A percentile compares a stretch with the other conserved stretches of the same genome.
Conservation (phyloP, 139 green algal species). For the Gonium pectorale region DNA sequence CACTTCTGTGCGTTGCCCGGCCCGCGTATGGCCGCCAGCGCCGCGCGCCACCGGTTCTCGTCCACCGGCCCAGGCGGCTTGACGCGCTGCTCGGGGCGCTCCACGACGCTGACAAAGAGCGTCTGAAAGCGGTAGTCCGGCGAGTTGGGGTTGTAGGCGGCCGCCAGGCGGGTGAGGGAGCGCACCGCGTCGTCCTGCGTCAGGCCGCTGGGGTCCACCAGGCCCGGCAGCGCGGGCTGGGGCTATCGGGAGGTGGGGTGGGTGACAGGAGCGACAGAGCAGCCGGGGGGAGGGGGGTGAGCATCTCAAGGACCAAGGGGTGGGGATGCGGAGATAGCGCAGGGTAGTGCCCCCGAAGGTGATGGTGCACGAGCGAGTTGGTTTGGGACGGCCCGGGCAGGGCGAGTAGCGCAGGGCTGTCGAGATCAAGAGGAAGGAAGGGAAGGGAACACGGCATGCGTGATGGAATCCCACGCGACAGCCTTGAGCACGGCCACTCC, state of each 20-base stretch:
- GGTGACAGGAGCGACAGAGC: not conserved
- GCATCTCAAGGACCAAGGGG: too few relatives aligned
- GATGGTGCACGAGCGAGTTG: too few relatives aligned
- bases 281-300: too few relatives aligned
- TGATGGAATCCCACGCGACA: too few relatives aligned
- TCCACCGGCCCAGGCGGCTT: constrained; percentile 72
- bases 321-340: too few relatives aligned
- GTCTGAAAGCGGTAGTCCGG: constrained; percentile 73
- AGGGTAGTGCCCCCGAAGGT: too few relatives aligned
- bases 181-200: constrained; percentile 41
- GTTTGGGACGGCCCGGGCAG: too few relatives aligned
- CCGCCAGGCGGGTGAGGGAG: constrained; percentile 35
- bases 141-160: constrained; percentile 55
- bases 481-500: too few relatives aligned
- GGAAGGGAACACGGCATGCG: too few relatives aligned
- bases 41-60: constrained; percentile 82
- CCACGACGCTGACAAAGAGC: constrained; percentile 80
- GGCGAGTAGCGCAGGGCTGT: too few relatives aligned
- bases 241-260: not conserved
- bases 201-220: constrained; percentile 28
- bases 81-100: constrained; percentile 68
- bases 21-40: constrained; percentile 67
- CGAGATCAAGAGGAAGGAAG: too few relatives aligned
- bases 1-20: constrained; percentile 54
- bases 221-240: constrained; percentile 10